Evolutionary conservation across 805 yeast species (phyloP).

Genomic region (Lachancea nothofagi): DNA sequence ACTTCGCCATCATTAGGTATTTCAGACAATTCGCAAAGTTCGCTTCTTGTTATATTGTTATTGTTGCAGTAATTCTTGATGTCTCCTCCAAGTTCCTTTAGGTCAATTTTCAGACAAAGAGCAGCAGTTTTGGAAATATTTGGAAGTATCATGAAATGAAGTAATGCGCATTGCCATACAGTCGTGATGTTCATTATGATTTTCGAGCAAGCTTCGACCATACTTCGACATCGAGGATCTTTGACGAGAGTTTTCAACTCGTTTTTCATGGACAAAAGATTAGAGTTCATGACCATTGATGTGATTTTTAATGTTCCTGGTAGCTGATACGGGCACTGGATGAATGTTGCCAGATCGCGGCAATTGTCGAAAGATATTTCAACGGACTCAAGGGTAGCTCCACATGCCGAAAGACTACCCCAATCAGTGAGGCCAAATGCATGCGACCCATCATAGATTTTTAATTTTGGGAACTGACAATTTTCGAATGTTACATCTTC

Average conservation of each 20-base stretch:
- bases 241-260: neutral
- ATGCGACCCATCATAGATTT: conserved; percentile 6
- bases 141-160: conserved; percentile 18
- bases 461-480: conserved; percentile 19
- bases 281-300: neutral
- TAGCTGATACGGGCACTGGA: neutral
- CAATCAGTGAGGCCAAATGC: conserved; percentile 17
- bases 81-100: neutral
- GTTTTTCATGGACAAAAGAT: neutral
- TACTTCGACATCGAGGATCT: neutral
- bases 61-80: neutral
- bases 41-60: neutral
- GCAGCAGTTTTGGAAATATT: neutral
- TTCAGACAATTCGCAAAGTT: neutral
- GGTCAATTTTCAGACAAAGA: conserved; percentile 1
- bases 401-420: conserved; percentile 14
- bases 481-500: conserved; percentile 14
- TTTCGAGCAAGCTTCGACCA: neutral
- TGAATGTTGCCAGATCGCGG: conserved; percentile 13
- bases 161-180: conserved; percentile 20
- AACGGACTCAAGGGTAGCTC: conserved; percentile 9
- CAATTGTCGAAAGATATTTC: conserved; percentile 12
- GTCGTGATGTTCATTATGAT: conserved; percentile 12
- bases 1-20: neutral
- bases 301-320: neutral